Percentiles rank a stretch among this genome's conserved stretches.
phyloP scores from a whole-genome alignment of 441 rosid genomes.

The Daphne laureola region DNA sequence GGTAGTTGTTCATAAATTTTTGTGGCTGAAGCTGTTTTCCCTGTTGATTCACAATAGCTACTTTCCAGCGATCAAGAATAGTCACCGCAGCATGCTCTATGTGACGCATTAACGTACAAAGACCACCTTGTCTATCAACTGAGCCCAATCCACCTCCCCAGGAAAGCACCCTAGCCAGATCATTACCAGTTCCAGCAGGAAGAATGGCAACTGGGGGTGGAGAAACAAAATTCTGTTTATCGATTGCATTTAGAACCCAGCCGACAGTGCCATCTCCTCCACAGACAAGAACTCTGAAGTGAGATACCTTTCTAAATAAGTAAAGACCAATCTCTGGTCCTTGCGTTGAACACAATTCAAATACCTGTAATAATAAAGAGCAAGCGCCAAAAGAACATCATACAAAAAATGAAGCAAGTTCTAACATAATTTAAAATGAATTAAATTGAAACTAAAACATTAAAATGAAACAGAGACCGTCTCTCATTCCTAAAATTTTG shows the following conservation, averaged over 20 bases:
- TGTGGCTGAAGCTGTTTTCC: slow-evolving; percentile 63
- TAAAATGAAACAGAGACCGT: too few relatives aligned
- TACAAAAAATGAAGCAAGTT: background rate
- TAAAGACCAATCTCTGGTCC: slow-evolving; percentile 93
- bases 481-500: too few relatives aligned
- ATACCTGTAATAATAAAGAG: slow-evolving; percentile 44
- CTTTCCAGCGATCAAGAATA: slow-evolving; percentile 96
- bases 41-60: slow-evolving; percentile 52
- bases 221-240: slow-evolving; percentile 85
- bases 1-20: slow-evolving; percentile 92
- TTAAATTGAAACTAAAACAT: too few relatives aligned
- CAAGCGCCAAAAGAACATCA: slow-evolving; percentile 12
- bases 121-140: slow-evolving; percentile 92
- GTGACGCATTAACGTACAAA: slow-evolving; percentile 61
- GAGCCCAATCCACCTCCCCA: slow-evolving; percentile 98
- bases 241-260: slow-evolving; percentile 92
- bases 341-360: slow-evolving; percentile 78
- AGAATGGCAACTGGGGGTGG: slow-evolving; percentile 98
- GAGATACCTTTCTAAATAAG: slow-evolving; percentile 88
- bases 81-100: slow-evolving; percentile 95
- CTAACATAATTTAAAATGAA: too few relatives aligned
- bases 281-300: slow-evolving; percentile 90
- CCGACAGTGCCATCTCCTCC: slow-evolving; percentile 99
- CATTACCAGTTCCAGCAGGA: slow-evolving; percentile 99
- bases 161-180: slow-evolving; percentile 84